Evolutionary conservation across 2,329 filamentous ascomycete genomes (phyloP), one percentile per base, ranked within the genome.

Genomic region (Penicillium brasilianum): DNA sequence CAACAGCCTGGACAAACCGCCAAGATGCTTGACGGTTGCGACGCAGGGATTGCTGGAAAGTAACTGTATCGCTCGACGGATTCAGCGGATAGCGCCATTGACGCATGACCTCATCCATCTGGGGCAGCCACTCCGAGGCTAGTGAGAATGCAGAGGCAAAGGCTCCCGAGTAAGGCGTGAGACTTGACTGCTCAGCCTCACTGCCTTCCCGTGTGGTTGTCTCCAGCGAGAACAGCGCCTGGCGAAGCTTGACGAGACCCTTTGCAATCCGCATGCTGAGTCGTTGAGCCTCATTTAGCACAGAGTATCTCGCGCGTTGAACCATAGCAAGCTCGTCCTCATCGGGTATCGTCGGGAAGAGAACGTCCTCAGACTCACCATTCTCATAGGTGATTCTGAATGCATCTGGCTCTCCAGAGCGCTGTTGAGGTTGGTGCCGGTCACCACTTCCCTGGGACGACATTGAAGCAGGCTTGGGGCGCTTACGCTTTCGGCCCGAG

Each of bases 1-100:
- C 87, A 39, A 85, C 80, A 46, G 85, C 86, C 73, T 89, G 87
- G 1, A 88, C 83, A 69, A 88, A 89, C 59, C 86, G 81, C 71
- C 84, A 83, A 34, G 82, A 79, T 18, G 84, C 79, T 63, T 85
- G 83, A 41, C 87, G 83, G 63, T 84, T 81, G 32, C 80, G 80
- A 34, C 86, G 83, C 25, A 88, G 76, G 9, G 82, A 82, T 65
- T 84, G 83, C 66, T 89, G 85, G 7, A 85, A 71, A 11, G 76
- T 70, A 11, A 88, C 82, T 41, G 85, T 81, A 22, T 84, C 80
- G 2, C 76, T 73, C 11, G 77, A 74, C 5, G 87, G 86, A 57
- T 86, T 81, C 32, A 88, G 70, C 0, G 87, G 86, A 69, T 88
- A 89, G 10, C 81, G 75, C 87, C 87, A 88, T 2, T 76, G 76